phyloP scores from a whole-genome alignment of 805 yeast species.

The Spathaspora passalidarum region DNA sequence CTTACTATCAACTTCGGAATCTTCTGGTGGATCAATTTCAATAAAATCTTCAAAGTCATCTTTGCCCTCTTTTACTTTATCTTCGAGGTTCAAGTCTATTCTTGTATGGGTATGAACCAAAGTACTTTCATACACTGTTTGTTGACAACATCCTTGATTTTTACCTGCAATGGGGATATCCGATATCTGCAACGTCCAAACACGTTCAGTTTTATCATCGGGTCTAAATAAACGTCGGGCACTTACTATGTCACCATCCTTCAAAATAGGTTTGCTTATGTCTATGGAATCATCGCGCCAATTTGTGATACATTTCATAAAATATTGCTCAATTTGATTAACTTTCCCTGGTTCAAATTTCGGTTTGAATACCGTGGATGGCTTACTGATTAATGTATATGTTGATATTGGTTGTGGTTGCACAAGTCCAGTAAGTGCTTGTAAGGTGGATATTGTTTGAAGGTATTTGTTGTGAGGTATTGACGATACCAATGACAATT shows the following conservation, averaged over 20 bases:
- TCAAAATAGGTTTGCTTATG: constrained; percentile 23
- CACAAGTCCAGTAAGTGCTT: constrained; percentile 50
- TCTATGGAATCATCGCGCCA: constrained; percentile 40
- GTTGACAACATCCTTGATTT: constrained; percentile 56
- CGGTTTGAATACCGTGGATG: constrained; percentile 50
- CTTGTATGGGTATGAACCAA: constrained; percentile 47
- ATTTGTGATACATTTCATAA: constrained; percentile 46
- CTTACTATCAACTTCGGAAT: neutral
- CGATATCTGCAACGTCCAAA: constrained; percentile 62
- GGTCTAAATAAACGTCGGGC: constrained; percentile 27
- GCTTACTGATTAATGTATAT: constrained; percentile 49
- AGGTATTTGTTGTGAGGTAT: constrained; percentile 40
- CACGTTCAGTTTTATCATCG: constrained; percentile 16
- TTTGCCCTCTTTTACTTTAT: constrained; percentile 5
- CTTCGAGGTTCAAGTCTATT: constrained; percentile 11
- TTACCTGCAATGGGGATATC: constrained; percentile 79
- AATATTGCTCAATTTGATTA: constrained; percentile 55
- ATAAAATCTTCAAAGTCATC: constrained; percentile 7
- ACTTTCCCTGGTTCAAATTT: constrained; percentile 54
- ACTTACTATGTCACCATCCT: constrained; percentile 13
- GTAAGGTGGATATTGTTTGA: constrained; percentile 46
- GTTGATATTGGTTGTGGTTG: constrained; percentile 43
- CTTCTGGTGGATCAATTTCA: constrained; percentile 3
- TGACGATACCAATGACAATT: constrained; percentile 45
- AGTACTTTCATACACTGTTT: constrained; percentile 64